A percentile compares a stretch with the other conserved stretches of the same genome.
Conservation (phyloP, 2,329 filamentous ascomycete species). For the Annulohypoxylon truncatum region DNA sequence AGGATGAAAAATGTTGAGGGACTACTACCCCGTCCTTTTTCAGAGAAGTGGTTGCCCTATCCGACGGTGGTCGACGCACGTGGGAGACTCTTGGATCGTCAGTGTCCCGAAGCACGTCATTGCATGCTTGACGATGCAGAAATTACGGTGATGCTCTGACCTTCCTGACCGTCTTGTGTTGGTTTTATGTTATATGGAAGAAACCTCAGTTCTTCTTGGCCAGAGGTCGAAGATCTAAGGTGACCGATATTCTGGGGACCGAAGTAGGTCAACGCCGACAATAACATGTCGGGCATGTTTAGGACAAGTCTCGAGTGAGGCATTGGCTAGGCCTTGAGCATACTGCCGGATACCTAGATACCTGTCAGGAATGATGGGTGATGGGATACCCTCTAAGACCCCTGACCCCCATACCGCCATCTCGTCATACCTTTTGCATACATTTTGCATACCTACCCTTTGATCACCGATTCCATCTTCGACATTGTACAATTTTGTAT, state of each 20-base stretch:
- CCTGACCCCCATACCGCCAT: background rate
- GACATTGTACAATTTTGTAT: background rate
- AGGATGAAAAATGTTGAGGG: slow-evolving; percentile 16
- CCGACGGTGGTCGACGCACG: slow-evolving; percentile 17
- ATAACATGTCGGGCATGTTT: background rate
- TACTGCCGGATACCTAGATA: background rate
- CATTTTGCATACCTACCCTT: too few relatives aligned
- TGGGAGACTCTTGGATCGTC: slow-evolving; percentile 17
- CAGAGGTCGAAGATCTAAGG: background rate
- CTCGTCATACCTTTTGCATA: slow-evolving; percentile 5
- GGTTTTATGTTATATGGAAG: background rate
- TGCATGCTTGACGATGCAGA: background rate
- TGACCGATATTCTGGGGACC: background rate
- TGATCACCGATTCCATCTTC: slow-evolving; percentile 18
- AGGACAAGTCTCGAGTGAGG: background rate
- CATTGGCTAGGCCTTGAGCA: background rate
- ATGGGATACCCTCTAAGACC: slow-evolving; percentile 1
- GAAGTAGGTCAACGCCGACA: background rate
- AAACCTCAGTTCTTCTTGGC: background rate
- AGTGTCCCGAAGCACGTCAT: slow-evolving; percentile 25
- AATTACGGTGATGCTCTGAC: background rate
- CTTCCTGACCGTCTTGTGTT: background rate
- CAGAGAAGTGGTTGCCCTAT: slow-evolving; percentile 17
- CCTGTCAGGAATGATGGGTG: background rate
- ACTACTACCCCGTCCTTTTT: slow-evolving; percentile 3